phyloP scores from a whole-genome alignment of 2,329 filamentous ascomycete genomes.

The Hymenoscyphus fructigenus region DNA sequence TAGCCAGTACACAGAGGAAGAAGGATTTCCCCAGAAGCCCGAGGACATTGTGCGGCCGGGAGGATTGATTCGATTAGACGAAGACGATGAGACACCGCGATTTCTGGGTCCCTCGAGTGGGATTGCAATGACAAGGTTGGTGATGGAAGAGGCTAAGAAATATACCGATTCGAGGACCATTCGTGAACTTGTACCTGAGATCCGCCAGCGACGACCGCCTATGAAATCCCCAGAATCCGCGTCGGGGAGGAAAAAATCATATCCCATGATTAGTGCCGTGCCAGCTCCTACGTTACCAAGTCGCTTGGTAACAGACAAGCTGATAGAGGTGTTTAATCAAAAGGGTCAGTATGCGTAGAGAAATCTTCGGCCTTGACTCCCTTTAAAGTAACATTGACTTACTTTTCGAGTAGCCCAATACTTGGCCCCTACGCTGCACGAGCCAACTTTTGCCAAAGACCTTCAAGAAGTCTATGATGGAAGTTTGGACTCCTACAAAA shows the following conservation, averaged over 20 bases:
- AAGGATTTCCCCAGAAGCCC: constrained; percentile 66
- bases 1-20: constrained; percentile 73
- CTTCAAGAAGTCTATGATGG: constrained; percentile 79
- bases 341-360: constrained; percentile 58
- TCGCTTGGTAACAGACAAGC: constrained; percentile 69
- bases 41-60: constrained; percentile 87
- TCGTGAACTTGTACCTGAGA: constrained; percentile 83
- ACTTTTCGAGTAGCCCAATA: constrained; percentile 65
- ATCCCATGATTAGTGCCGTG: constrained; percentile 83
- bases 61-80: constrained; percentile 79
- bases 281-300: constrained; percentile 76
- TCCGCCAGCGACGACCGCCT: constrained; percentile 62
- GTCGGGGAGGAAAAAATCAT: constrained; percentile 75
- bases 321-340: constrained; percentile 82
- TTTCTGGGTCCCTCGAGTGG: constrained; percentile 93
- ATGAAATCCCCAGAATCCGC: constrained; percentile 57
- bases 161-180: constrained; percentile 90
- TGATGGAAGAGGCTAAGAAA: constrained; percentile 95
- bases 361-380: not conserved
- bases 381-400: constrained; percentile 12
- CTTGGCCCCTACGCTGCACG: constrained; percentile 84
- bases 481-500: constrained; percentile 75
- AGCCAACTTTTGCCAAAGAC: constrained; percentile 73
- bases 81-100: constrained; percentile 80
- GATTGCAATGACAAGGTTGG: constrained; percentile 88